Base-by-base conservation (phyloP, 2,329 filamentous ascomycete species). In the Botrytis elliptica region DNA sequence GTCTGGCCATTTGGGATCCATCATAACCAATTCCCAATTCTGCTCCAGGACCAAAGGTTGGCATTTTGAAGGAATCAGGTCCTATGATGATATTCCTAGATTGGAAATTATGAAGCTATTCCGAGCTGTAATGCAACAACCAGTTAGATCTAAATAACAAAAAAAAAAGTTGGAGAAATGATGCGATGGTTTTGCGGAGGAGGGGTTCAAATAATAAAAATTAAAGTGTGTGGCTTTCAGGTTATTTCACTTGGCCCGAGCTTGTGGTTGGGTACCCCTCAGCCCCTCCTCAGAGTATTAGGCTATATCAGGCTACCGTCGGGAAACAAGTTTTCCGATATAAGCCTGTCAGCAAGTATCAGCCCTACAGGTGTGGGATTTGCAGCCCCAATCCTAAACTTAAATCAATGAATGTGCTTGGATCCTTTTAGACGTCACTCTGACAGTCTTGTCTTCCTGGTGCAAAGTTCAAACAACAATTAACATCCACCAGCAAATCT, bases 311-410 rank as follows among this genome's bases (percentile, higher is more conserved):
- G 44, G 59, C 44, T 71, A 71, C 36, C 12, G 59, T 65, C 42
- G 36, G 44, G 44, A 33, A 33, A 33, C 38, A 38, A 9, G 29
- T 52, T 65, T 67, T 25, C 69, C 69, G 44, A 65, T 29, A 18
- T 9, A 71, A 38, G 55, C 59, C 33, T 36, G 44, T 65, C 59
- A 55, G 40, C 59, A 6, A 57, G 42, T 36, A 12, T 71, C 69
- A 71, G 69, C 69, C 69, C 69, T 71, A 71, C 60, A 49, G 36
- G 64, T 65, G 69, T 71, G 59, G 69, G 55, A 63, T 55, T 64
- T 64, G 40, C 55, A 46, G 68, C 68, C 68, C 40, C 38, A 71
- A 67, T 16, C 52, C 44, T 22, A 63, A 71, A 67, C 29, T 29
- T 9, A n/a, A 66, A 46, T 46, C 59, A 55, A 71, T 33, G 40